phyloP scores from a whole-genome alignment of 2,329 filamentous ascomycete species.

The Diaporthe aspalathi region DNA sequence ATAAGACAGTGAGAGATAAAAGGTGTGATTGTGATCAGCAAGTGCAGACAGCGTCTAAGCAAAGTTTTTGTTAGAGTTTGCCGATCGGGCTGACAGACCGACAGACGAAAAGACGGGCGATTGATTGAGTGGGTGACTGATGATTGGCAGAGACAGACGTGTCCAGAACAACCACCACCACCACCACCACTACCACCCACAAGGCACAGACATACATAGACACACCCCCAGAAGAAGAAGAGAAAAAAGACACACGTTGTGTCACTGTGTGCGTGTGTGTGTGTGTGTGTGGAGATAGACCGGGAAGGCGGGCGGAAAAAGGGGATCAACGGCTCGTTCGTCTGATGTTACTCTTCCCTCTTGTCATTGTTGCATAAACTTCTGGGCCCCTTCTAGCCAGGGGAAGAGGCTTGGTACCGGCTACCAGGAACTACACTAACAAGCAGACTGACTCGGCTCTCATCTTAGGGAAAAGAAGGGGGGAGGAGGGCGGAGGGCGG shows the following conservation, averaged over 20 bases:
- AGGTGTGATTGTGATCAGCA: slow-evolving; percentile 36
- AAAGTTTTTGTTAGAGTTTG: slow-evolving; percentile 31
- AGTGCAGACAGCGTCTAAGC: slow-evolving; percentile 27
- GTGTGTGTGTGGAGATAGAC: not conserved
- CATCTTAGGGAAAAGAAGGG: not conserved
- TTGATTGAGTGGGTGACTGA: slow-evolving; percentile 8
- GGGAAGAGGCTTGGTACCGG: slow-evolving; percentile 13
- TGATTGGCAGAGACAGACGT: not conserved
- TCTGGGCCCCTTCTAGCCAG: slow-evolving; percentile 2
- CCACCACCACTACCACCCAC: no score
- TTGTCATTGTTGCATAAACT: slow-evolving; percentile 17
- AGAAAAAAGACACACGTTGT: not conserved
- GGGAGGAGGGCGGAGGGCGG: not conserved
- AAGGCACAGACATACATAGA: not conserved
- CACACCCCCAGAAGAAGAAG: not conserved
- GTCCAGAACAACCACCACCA: slow-evolving; percentile 1
- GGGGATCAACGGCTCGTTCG: slow-evolving; percentile 21
- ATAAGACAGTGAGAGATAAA: slow-evolving; percentile 6
- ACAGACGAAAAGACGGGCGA: not conserved
- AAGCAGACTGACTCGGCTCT: slow-evolving; percentile 16
- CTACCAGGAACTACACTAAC: not conserved
- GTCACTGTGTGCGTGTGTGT: not conserved
- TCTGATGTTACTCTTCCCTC: slow-evolving; percentile 13
- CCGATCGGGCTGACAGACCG: slow-evolving; percentile 23
- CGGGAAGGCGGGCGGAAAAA: not conserved